Base-by-base conservation (phyloP, 306 rosid genomes). In the Cyclanthera cordifolia region DNA sequence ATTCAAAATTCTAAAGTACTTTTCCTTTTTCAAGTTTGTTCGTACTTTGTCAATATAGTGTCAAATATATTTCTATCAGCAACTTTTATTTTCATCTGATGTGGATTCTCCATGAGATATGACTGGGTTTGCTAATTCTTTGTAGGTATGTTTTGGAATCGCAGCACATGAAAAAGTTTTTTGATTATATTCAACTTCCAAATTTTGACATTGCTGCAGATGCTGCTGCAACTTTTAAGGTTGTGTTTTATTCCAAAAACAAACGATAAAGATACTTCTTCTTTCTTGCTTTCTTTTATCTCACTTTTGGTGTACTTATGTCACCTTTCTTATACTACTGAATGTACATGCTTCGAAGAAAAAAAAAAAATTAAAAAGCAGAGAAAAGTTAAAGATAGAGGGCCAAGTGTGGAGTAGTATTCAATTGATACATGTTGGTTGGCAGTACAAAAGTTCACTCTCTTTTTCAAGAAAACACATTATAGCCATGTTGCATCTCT, bases 161-260 rank as follows among this genome's bases (percentile, higher is more conserved):
- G 46, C 82, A 80, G 37, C 91, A 78, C 61, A 85, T 88, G 96
- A 93, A 85, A 83, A 90, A 78, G 85, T 90, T 93, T 73, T 93
- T 93, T 75, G 96, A 93, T 51, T 93, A 79, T 75, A 93, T 93
- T 63, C 99, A 93, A 73, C 90, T 93, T 54, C 99, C 99, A 53
- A 90, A 90, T 81, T 93, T 93, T 14, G 96, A 93, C 85, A 88
- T 93, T 77, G 95, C 99, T 59, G 96, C 99, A 24, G 99, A 93
- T 83, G 96, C 96, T 82, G 99, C 96, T 21, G 95, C 99, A 25
- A 93, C 99, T 45, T 93, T 90, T 78, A 93, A 93, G 96, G 99
- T 87, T 52, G 74, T 53, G 65, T 79, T 70, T 23, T 25, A 51
- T 32, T 51, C 7, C 4, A 7, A 19, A 49, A 10, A 68, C 3